Evolutionary conservation across 2,329 filamentous ascomycete genomes (phyloP).

Genomic region (Fusarium nurragi): DNA sequence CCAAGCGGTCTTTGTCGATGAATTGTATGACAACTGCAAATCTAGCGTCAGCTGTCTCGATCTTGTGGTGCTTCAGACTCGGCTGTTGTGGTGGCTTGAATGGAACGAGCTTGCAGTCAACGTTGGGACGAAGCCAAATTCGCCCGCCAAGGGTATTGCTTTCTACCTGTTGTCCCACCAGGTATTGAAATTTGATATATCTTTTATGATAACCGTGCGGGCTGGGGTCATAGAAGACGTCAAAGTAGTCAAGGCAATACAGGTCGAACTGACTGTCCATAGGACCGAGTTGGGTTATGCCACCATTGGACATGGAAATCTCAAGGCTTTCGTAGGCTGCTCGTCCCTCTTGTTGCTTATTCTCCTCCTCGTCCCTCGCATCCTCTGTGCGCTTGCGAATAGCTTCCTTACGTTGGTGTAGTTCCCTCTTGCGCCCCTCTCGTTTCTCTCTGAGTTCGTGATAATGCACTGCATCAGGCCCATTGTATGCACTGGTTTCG

Average conservation of each 20-base stretch:
- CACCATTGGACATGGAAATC: background rate
- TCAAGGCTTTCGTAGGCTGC: background rate
- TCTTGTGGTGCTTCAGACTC: background rate
- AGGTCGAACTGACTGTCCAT: slow-evolving; percentile 12
- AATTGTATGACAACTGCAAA: background rate
- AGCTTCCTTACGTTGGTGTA: background rate
- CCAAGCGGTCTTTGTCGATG: background rate
- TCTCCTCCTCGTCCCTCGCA: background rate
- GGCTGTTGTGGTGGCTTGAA: background rate
- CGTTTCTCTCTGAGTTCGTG: background rate
- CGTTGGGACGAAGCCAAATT: background rate
- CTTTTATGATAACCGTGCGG: background rate
- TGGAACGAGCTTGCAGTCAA: background rate
- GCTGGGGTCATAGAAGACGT: background rate
- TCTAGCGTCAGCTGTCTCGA: background rate
- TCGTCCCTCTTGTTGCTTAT: background rate
- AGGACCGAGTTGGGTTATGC: background rate
- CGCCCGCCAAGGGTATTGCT: background rate
- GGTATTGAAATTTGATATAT: background rate
- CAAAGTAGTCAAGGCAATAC: slow-evolving; percentile 4
- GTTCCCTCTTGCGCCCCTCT: background rate
- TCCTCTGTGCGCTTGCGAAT: background rate
- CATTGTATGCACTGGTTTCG: background rate
- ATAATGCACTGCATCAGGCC: background rate
- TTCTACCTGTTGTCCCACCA: background rate